These are phyloP conservation scores for Tulasnella sp. DNA, from an alignment of 768 basidiomycete genomes.

Conservation along the genomic window DNA sequence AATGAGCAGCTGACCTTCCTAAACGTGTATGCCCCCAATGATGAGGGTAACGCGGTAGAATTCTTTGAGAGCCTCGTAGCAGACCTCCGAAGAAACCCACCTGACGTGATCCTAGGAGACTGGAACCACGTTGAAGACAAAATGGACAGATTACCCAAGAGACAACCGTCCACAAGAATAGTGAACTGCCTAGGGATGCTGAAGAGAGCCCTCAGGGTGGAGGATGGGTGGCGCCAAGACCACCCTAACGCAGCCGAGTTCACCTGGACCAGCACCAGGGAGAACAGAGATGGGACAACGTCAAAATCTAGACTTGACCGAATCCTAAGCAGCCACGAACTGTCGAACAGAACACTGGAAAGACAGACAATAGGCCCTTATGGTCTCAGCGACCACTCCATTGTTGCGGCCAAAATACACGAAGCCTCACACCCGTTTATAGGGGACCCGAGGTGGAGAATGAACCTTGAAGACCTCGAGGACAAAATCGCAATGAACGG, in stretches of 20 bases:
- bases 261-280: neutral
- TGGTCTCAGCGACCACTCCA: slow-evolving; percentile 6
- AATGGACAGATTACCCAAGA: neutral
- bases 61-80: neutral
- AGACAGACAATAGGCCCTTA: neutral
- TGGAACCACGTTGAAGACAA: neutral
- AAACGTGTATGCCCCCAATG: slow-evolving; percentile 1
- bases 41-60: neutral
- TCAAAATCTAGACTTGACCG: neutral
- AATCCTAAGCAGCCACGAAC: neutral
- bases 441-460: neutral
- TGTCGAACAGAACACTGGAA: neutral
- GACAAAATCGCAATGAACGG: neutral
- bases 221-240: no score
- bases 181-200: neutral
- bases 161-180: neutral
- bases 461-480: neutral
- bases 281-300: neutral
- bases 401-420: neutral
- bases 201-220: no score
- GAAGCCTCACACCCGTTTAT: neutral
- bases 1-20: neutral
- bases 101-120: neutral
- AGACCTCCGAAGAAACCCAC: no score
- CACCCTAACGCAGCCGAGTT: neutral